Conservation (phyloP, 2,329 filamentous ascomycete genomes). For the Zasmidium angulare region DNA sequence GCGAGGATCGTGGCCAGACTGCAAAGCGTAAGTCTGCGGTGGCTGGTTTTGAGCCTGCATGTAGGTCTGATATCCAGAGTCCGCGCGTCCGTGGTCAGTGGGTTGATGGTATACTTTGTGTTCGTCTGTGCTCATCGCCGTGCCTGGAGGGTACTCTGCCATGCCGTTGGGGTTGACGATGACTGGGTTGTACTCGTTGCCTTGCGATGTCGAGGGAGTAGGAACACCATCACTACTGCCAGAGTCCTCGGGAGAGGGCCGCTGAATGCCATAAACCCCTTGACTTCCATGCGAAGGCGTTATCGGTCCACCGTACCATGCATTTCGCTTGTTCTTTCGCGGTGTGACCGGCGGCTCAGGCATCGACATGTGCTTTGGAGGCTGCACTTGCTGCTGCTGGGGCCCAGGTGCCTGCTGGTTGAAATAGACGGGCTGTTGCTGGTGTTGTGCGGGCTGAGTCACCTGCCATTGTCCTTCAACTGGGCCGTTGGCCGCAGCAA, state of each 20-base stretch:
- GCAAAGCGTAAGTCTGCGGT: constrained; percentile 34
- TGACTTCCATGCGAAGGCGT: constrained; percentile 21
- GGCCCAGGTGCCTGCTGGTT: constrained; percentile 16
- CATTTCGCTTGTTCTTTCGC: constrained; percentile 65
- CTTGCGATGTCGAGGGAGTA: constrained; percentile 51
- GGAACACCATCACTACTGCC: constrained; percentile 57
- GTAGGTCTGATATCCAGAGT: constrained; percentile 36
- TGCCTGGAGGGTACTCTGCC: constrained; percentile 43
- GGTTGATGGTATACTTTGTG: constrained; percentile 37
- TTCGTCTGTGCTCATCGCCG: constrained; percentile 39
- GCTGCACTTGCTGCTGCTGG: constrained; percentile 32
- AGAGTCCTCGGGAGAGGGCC: constrained; percentile 57
- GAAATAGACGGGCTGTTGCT: constrained; percentile 15
- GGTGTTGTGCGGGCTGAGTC: constrained; percentile 21
- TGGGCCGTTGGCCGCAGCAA: constrained; percentile 49
- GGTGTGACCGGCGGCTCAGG: constrained; percentile 50
- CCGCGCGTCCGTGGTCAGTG: constrained; percentile 29
- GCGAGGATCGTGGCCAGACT: constrained; percentile 34
- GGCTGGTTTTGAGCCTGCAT: constrained; percentile 22
- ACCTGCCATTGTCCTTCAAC: constrained; percentile 30
- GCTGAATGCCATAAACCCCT: constrained; percentile 34
- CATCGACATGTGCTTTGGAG: constrained; percentile 38
- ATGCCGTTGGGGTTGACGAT: constrained; percentile 53
- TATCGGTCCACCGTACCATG: constrained; percentile 66
- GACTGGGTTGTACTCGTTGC: constrained; percentile 52